Percentiles rank a stretch among this genome's conserved stretches.
phyloP scores from a whole-genome alignment of 2,329 filamentous ascomycete species.

The Diaporthe capsici region DNA sequence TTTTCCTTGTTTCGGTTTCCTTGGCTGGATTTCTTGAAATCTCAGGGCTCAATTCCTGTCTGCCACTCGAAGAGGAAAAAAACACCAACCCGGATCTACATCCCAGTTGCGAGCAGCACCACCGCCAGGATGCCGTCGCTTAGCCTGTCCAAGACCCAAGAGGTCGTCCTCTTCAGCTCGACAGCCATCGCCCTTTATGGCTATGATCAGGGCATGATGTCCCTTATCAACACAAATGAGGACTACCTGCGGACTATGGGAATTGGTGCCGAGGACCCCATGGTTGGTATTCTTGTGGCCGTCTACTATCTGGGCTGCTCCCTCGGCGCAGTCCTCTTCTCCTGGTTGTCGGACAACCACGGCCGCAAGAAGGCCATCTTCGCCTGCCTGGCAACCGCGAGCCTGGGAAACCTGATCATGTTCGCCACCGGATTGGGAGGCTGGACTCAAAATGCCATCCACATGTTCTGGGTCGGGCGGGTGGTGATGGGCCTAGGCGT shows the following conservation, averaged over 20 bases:
- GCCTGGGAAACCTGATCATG: constrained; percentile 41
- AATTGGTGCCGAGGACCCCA: constrained; percentile 51
- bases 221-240: constrained; percentile 53
- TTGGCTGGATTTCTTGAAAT: constrained; percentile 11
- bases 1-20: not conserved
- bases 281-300: constrained; percentile 64
- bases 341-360: constrained; percentile 33
- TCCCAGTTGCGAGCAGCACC: not conserved
- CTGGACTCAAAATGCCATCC: constrained; percentile 27
- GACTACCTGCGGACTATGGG: constrained; percentile 71
- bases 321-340: constrained; percentile 58
- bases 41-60: not conserved
- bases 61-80: not conserved
- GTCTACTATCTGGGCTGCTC: constrained; percentile 74
- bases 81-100: too few species aligned
- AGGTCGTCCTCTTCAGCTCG: constrained; percentile 55
- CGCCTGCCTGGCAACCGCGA: constrained; percentile 39
- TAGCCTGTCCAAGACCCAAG: constrained; percentile 50
- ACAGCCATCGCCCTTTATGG: constrained; percentile 55
- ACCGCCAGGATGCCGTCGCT: constrained; percentile 36
- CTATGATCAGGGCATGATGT: constrained; percentile 55
- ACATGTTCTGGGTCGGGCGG: constrained; percentile 45
- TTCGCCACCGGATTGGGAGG: constrained; percentile 39
- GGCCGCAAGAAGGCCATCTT: constrained; percentile 41
- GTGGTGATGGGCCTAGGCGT: constrained; percentile 62